Evolutionary conservation across 1,284 basidiomycete species (phyloP).

Genomic region (Naganishia sp.): DNA sequence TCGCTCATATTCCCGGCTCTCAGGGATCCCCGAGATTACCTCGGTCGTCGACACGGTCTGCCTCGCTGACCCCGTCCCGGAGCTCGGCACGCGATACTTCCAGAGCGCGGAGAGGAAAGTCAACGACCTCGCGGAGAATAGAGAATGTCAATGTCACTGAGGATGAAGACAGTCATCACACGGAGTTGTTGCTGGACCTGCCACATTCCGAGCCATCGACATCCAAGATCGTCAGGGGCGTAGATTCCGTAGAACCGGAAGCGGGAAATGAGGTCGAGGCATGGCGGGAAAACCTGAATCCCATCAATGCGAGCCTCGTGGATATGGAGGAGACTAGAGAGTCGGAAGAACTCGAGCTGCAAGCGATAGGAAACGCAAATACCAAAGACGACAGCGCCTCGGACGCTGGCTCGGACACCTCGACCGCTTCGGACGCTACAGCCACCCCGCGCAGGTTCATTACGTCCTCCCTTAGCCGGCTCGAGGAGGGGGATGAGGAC

Average conservation of each 20-base stretch:
- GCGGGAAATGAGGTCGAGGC: constrained; percentile 5
- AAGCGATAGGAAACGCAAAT: neutral
- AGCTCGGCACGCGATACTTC: constrained; percentile 1
- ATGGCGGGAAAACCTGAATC: constrained; percentile 20
- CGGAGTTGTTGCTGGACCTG: neutral
- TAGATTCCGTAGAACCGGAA: neutral
- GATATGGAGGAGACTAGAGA: neutral
- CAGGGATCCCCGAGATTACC: constrained; percentile 12
- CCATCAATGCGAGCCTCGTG: constrained; percentile 1
- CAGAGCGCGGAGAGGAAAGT: constrained; percentile 1
- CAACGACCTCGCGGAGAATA: constrained; percentile 7
- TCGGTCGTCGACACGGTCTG: constrained; percentile 3
- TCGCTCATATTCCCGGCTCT: constrained; percentile 22
- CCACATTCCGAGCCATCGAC: neutral
- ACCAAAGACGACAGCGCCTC: neutral
- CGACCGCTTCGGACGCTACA: constrained; percentile 17
- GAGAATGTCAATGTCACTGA: constrained; percentile 15
- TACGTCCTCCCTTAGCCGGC: constrained; percentile 1
- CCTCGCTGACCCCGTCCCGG: constrained; percentile 12
- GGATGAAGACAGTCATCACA: constrained; percentile 16
- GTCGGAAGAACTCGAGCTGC: neutral
- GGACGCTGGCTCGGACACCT: constrained; percentile 7
- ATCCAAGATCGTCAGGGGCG: neutral
- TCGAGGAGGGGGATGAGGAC: constrained; percentile 51
- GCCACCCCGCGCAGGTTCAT: constrained; percentile 1